These are phyloP conservation scores for Ophiostoma sp. DNA, from an alignment of 2,329 filamentous ascomycete genomes.

Conservation along the genomic window DNA sequence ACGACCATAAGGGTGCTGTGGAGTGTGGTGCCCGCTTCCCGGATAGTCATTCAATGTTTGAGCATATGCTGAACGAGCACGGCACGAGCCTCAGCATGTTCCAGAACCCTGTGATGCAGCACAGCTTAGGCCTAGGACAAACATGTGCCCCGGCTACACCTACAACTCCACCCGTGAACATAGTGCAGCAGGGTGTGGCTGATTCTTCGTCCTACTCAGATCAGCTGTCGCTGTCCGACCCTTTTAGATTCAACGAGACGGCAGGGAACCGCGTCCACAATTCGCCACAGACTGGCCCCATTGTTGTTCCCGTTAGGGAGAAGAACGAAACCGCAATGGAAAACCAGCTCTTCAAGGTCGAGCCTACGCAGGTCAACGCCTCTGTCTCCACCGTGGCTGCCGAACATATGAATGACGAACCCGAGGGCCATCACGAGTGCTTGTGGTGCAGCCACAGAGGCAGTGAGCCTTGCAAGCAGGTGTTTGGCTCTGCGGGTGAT, in stretches of 20 bases:
- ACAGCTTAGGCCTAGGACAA: slow-evolving; percentile 15
- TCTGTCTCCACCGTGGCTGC: not conserved
- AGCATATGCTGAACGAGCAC: slow-evolving; percentile 27
- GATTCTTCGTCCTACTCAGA: not conserved
- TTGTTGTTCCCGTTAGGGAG: slow-evolving; percentile 10
- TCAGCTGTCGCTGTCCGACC: not conserved
- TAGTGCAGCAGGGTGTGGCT: not conserved
- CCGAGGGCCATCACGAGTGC: slow-evolving; percentile 26
- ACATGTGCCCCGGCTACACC: slow-evolving; percentile 18
- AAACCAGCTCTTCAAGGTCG: not conserved
- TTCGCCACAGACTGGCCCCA: not conserved
- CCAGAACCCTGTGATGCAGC: slow-evolving; percentile 9
- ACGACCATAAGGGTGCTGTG: slow-evolving; percentile 8
- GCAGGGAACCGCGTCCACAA: not conserved
- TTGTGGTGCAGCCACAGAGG: slow-evolving; percentile 31
- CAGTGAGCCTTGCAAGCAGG: slow-evolving; percentile 29
- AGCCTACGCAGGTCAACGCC: not conserved
- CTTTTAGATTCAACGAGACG: not conserved
- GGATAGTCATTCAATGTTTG: slow-evolving; percentile 27
- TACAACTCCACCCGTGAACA: slow-evolving; percentile 11
- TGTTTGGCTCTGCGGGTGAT: slow-evolving; percentile 42
- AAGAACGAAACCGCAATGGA: not conserved
- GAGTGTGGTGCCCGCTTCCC: slow-evolving; percentile 27
- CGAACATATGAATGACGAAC: not conserved
- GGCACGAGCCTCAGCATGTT: slow-evolving; percentile 15